Evolutionary conservation across 2,329 filamentous ascomycete species (phyloP).

Genomic region (Penicillium sp.): DNA sequence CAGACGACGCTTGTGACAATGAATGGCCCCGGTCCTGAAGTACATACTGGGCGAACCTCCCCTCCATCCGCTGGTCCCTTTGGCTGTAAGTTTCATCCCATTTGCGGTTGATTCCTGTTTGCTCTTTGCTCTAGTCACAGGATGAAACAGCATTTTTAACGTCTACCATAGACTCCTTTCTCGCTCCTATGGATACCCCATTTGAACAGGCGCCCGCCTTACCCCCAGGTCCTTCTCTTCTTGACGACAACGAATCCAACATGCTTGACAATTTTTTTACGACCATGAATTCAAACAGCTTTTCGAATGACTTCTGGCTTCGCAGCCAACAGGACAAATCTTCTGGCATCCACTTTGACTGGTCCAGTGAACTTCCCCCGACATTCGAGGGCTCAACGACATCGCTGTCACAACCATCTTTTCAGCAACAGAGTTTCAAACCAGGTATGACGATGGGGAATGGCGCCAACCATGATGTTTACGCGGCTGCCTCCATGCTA

Average conservation of each 20-base stretch:
- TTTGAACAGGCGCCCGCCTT: slow-evolving; percentile 62
- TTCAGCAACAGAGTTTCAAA: slow-evolving; percentile 34
- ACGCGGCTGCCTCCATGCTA: slow-evolving; percentile 60
- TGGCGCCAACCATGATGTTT: slow-evolving; percentile 53
- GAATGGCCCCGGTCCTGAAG: slow-evolving; percentile 37
- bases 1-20: slow-evolving; percentile 25
- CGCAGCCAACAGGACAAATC: slow-evolving; percentile 34
- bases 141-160: not conserved
- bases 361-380: slow-evolving; percentile 61
- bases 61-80: slow-evolving; percentile 64
- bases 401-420: slow-evolving; percentile 61
- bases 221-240: slow-evolving; percentile 66
- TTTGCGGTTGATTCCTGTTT: not conserved
- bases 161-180: slow-evolving; percentile 35
- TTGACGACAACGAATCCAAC: slow-evolving; percentile 63
- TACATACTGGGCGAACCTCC: slow-evolving; percentile 50
- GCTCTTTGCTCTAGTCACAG: not conserved
- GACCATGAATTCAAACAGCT: slow-evolving; percentile 45
- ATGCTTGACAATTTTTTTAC: slow-evolving; percentile 57
- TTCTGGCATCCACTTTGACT: slow-evolving; percentile 38
- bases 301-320: slow-evolving; percentile 46
- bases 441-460: slow-evolving; percentile 29
- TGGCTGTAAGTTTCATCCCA: slow-evolving; percentile 62
- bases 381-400: slow-evolving; percentile 69
- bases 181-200: slow-evolving; percentile 39